Percentiles rank a stretch among this genome's conserved stretches.
phyloP scores from a whole-genome alignment of 768 basidiomycete genomes.

The Coprinellus micaceus region DNA sequence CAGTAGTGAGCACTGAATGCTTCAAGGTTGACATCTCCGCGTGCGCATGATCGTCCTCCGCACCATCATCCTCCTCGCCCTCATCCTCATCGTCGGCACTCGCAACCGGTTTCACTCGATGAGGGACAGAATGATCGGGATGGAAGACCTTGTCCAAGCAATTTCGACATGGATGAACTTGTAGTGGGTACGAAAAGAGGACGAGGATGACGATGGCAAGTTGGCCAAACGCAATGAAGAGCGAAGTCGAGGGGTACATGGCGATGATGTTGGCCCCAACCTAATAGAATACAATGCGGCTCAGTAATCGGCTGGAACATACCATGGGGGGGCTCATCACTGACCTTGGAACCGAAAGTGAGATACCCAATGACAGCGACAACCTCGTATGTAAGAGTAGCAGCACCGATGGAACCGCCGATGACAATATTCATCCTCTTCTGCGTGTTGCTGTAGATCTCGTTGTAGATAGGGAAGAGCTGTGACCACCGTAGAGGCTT shows the following conservation, averaged over 20 bases:
- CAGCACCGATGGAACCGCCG: constrained; percentile 79
- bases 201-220: constrained; percentile 90
- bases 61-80: constrained; percentile 43
- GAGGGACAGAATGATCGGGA: constrained; percentile 27
- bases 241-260: constrained; percentile 87
- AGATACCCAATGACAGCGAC: constrained; percentile 89
- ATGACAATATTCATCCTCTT: constrained; percentile 84
- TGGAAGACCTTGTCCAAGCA: constrained; percentile 89
- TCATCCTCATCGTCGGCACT: constrained; percentile 33
- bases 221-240: constrained; percentile 91
- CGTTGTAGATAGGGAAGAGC: constrained; percentile 94
- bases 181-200: constrained; percentile 89
- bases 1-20: constrained; percentile 65
- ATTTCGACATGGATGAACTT: constrained; percentile 90
- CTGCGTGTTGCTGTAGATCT: constrained; percentile 79
- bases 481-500: constrained; percentile 27
- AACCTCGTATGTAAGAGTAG: constrained; percentile 80
- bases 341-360: constrained; percentile 84
- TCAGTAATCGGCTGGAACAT: not conserved
- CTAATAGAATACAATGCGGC: constrained; percentile 28
- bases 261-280: constrained; percentile 92
- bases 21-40: constrained; percentile 65
- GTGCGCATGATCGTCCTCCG: constrained; percentile 52
- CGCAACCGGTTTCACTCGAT: constrained; percentile 21
- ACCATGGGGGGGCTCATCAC: constrained; percentile 16